These are phyloP conservation scores for Xylariales sp. DNA, from an alignment of 2,329 filamentous ascomycete genomes.

Conservation along the genomic window DNA sequence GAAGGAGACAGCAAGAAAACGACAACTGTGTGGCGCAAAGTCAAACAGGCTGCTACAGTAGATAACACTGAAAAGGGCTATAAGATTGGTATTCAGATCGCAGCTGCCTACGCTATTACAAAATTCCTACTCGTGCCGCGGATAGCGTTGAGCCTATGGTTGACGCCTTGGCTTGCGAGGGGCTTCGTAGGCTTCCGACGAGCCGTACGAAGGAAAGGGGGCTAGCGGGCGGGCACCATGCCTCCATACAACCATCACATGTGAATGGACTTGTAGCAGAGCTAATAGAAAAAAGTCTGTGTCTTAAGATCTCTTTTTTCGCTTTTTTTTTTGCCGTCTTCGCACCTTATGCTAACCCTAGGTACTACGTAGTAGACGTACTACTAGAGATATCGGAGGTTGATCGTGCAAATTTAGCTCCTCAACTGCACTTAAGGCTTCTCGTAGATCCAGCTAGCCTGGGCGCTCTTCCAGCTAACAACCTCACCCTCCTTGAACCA, in stretches of 20 bases:
- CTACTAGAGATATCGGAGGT: slow-evolving; percentile 12
- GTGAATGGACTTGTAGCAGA: slow-evolving; percentile 12
- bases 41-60: slow-evolving; percentile 43
- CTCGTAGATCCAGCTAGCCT: slow-evolving; percentile 98
- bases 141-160: slow-evolving; percentile 83
- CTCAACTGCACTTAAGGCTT: slow-evolving; percentile 64
- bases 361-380: background rate
- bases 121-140: slow-evolving; percentile 85
- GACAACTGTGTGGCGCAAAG: slow-evolving; percentile 41
- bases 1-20: slow-evolving; percentile 35
- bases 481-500: slow-evolving; percentile 96
- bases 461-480: slow-evolving; percentile 83
- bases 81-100: slow-evolving; percentile 75
- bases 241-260: background rate
- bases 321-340: slow-evolving; percentile 38
- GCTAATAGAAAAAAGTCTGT: slow-evolving; percentile 18
- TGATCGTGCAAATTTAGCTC: slow-evolving; percentile 12
- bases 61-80: slow-evolving; percentile 54
- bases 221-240: slow-evolving; percentile 9
- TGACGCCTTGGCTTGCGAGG: slow-evolving; percentile 90
- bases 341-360: slow-evolving; percentile 29
- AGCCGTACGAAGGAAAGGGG: slow-evolving; percentile 41
- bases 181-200: slow-evolving; percentile 61
- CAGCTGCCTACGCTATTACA: slow-evolving; percentile 89
- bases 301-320: slow-evolving; percentile 39